Base-by-base conservation (phyloP, 2,329 filamentous ascomycete species). In the Whalleya microplaca region DNA sequence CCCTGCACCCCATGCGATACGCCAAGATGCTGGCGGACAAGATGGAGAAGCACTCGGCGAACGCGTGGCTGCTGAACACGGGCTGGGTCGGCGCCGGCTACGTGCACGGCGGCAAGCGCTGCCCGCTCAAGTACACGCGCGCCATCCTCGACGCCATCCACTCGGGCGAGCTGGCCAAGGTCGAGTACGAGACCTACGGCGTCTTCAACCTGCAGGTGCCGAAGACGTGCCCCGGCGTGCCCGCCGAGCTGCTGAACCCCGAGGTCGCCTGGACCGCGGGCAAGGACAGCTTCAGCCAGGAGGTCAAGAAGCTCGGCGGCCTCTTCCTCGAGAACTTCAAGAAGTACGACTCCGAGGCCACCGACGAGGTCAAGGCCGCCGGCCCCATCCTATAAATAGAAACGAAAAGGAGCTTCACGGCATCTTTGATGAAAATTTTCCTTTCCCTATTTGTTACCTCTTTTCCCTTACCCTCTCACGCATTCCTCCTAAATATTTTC, bases 141-240 rank as follows among this genome's bases (percentile, higher is more conserved):
- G 94, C 95, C 70, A 98, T 99, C 75, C 88, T 99, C 69, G 94
- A 99, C 76, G 90, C 94, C 73, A 97, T 99, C 80, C 95, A 99
- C 88, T 93, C 86, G 50, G 95, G 95, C 68, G 92, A 96, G 80
- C 91, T 99, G 66, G 92, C 92, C 72, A 90, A 96, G 69, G 89
- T 85, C 62, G 89, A 96, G 77, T 99, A 91, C 80, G 95, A 99
- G 83, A 92, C 81, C 65, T 99, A 99, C 80, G 92, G 92, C 41
- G 88, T 92, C 64, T 99, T 99, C 88, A 96, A 97, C 84, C 89
- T 99, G 56, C 85, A 89, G 72, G 92, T 99, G n/a, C 95, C 95
- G 75, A 97, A 89, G 81, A 80, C 86, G 48, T 98, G 94, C 84
- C 86, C 90, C 63, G 88, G 88, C 72, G 95, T 99, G 8, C 95